Evolutionary conservation across 768 basidiomycete species (phyloP), one percentile per base, ranked within the genome.

Genomic region (Macrolepiota dolichaula): DNA sequence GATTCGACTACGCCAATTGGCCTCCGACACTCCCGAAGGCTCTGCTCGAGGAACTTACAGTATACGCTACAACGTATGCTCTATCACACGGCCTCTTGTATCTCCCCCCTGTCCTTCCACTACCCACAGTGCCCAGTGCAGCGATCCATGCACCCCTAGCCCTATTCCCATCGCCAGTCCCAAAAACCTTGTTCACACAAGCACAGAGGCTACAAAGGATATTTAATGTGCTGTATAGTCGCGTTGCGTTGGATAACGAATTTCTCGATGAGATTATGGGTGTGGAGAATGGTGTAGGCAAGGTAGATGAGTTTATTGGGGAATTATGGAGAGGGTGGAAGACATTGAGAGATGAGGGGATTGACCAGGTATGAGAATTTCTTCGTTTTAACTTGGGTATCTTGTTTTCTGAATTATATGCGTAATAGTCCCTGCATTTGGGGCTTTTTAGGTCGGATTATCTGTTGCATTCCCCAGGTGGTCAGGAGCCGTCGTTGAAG

Each of bases 381-480:
- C 46, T 37, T 51, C 47, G 42, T 60, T 10, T 49, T 40, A 11
- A 50, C 25, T 46, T 0, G 10, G 35, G 9, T 6, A 40, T 56
- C 37, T 40, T 58, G 29, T 27, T 59, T 9, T 44, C 51, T 36
- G 57, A 38, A 12, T 36, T 25, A n/a, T 4, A 7, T 49, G 59
- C 19, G 3, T 3, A 32, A 32, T 62, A 98, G 95, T 84, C 85
- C 0, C 76, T 92, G 50, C 91, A 97, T 62, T 82, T 98, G 5
- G 95, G 96, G 19, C 74, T 99, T 19, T 97, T 96, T 75, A 82
- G 96, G 57, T 97, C 95, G 10, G 96, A 99, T 76, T 99, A 98
- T 74, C 78, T 98, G 32, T 75, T 98, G 22, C 94, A 99, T 65
- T 72, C 79, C 7, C 78, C 79, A 0, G 62, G 65, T 3, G 69